A percentile compares a stretch with the other conserved stretches of the same genome.
Evolutionary conservation across 441 rosid species (phyloP).

Genomic region (Omphalea diandra): DNA sequence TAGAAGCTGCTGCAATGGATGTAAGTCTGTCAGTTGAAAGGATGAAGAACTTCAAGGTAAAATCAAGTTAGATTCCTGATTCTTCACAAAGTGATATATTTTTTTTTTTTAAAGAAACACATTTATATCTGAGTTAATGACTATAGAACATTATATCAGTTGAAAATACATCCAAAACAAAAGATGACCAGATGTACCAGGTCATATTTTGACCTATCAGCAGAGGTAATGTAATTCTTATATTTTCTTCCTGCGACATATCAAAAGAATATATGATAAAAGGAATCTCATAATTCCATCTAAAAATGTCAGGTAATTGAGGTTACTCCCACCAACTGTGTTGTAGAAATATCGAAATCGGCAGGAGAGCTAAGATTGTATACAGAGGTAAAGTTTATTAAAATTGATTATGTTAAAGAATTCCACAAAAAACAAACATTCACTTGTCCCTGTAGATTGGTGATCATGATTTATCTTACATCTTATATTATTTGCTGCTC

Average conservation of each 20-base stretch:
- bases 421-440: neutral
- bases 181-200: constrained; percentile 55
- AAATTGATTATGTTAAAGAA: neutral
- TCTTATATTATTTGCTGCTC: constrained; percentile 23
- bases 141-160: constrained; percentile 35
- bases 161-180: constrained; percentile 67
- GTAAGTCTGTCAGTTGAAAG: constrained; percentile 65
- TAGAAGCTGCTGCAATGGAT: constrained; percentile 80
- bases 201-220: constrained; percentile 70
- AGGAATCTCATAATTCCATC: constrained; percentile 11
- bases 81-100: constrained; percentile 6
- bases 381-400: constrained; percentile 52
- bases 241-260: constrained; percentile 16
- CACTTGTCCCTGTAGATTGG: constrained; percentile 12
- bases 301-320: constrained; percentile 51
- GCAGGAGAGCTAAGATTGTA: constrained; percentile 68
- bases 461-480: constrained; percentile 14
- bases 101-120: neutral
- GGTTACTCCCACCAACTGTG: constrained; percentile 85
- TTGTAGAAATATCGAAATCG: constrained; percentile 81
- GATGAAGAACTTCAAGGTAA: constrained; percentile 63
- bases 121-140: constrained; percentile 6
- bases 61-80: constrained; percentile 12
- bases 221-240: constrained; percentile 52
- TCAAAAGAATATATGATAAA: neutral